phyloP scores from a whole-genome alignment of 768 basidiomycete species.

The Boletus sp. region DNA sequence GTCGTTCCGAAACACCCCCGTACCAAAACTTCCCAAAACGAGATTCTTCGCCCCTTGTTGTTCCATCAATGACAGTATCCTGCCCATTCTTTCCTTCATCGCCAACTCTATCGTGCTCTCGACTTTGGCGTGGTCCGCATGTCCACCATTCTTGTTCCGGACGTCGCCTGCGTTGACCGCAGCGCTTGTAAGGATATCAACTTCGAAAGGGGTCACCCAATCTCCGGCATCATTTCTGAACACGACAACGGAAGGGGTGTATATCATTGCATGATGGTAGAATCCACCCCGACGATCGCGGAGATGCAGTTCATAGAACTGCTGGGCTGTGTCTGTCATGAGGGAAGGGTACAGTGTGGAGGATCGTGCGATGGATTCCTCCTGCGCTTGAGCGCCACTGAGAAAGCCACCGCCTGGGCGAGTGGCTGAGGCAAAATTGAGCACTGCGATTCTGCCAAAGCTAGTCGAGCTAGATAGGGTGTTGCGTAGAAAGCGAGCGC shows the following conservation, averaged over 20 bases:
- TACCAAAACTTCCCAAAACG: conserved; percentile 74
- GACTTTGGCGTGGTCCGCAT: conserved; percentile 18
- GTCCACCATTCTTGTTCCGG: conserved; percentile 23
- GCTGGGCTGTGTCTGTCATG: conserved; percentile 47
- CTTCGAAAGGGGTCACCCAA: conserved; percentile 52
- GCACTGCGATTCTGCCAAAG: conserved; percentile 48
- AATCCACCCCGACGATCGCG: conserved; percentile 48
- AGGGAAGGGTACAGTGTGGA: conserved; percentile 69
- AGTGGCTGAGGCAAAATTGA: conserved; percentile 76
- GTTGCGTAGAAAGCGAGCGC: conserved; percentile 43
- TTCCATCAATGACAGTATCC: conserved; percentile 65
- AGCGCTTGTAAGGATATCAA: conserved; percentile 67
- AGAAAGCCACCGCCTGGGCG: conserved; percentile 76
- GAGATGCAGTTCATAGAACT: conserved; percentile 62
- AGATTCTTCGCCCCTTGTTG: conserved; percentile 53
- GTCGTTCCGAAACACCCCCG: conserved; percentile 71
- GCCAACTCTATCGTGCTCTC: conserved; percentile 41
- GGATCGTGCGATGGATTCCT: conserved; percentile 75
- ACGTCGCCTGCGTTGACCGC: conserved; percentile 70
- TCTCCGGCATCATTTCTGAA: conserved; percentile 62
- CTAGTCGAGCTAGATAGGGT: conserved; percentile 9
- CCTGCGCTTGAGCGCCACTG: conserved; percentile 71
- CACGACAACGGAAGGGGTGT: conserved; percentile 59
- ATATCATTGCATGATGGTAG: conserved; percentile 79
- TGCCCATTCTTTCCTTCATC: conserved; percentile 72